Conservation (phyloP, 2,329 filamentous ascomycete species). For the Sarocladiaceae sp. region DNA sequence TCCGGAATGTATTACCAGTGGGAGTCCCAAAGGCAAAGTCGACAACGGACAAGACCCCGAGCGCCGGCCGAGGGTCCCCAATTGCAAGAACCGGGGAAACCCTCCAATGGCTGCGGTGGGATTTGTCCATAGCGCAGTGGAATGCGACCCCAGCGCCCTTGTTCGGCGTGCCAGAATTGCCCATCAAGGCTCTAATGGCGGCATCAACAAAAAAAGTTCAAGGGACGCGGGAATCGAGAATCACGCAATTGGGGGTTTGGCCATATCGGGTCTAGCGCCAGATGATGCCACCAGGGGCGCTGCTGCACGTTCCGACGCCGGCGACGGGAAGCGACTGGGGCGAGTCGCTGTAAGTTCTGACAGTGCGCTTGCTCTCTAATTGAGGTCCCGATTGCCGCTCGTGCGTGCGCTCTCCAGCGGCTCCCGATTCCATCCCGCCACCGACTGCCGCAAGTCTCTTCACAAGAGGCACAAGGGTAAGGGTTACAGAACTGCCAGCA, state of each 20-base stretch:
- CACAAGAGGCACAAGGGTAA: too few species aligned
- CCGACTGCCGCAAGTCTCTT: not conserved
- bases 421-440: not conserved
- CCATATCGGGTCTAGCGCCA: not conserved
- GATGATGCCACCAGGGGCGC: slow-evolving; percentile 8
- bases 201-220: slow-evolving; percentile 1
- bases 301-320: slow-evolving; percentile 4
- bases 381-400: not conserved
- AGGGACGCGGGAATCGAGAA: not conserved
- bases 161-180: not conserved
- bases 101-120: not conserved
- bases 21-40: not conserved
- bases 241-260: slow-evolving; percentile 8
- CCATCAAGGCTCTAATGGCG: not conserved
- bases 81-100: not conserved
- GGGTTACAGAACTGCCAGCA: not conserved
- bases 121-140: not conserved
- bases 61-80: slow-evolving; percentile 1
- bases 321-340: not conserved
- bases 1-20: not conserved
- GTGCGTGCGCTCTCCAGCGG: not conserved
- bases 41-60: slow-evolving; percentile 1
- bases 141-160: too few species aligned
- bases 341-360: not conserved
- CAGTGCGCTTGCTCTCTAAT: not conserved